Percentiles rank a stretch among this genome's conserved stretches.
These are phyloP conservation scores for Xylariales sp. DNA, from an alignment of 2,329 filamentous ascomycete genomes.

Conservation along the genomic window DNA sequence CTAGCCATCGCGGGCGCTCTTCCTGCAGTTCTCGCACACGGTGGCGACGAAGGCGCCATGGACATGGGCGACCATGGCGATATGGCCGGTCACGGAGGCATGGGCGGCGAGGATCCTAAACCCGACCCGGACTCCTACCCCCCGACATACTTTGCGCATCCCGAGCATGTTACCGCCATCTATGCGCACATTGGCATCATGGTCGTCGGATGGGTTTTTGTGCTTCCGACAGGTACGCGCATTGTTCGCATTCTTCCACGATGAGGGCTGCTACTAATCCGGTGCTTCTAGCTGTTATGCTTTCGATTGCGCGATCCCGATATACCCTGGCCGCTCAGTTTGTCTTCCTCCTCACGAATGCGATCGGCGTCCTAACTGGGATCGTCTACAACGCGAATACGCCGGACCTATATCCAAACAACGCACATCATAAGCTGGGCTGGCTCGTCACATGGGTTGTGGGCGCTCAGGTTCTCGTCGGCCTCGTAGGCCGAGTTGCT, in stretches of 20 bases:
- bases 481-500: constrained; percentile 71
- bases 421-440: constrained; percentile 88
- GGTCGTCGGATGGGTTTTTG: constrained; percentile 74
- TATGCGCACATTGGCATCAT: constrained; percentile 74
- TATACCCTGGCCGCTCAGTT: constrained; percentile 78
- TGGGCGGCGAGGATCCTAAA: constrained; percentile 46
- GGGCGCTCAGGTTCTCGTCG: constrained; percentile 75
- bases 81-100: constrained; percentile 43
- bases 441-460: constrained; percentile 84
- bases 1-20: constrained; percentile 48
- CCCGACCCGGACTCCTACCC: constrained; percentile 47
- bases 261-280: constrained; percentile 32
- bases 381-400: constrained; percentile 82
- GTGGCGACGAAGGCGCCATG: constrained; percentile 47
- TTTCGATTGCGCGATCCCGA: constrained; percentile 83
- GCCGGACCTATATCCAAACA: constrained; percentile 86
- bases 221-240: constrained; percentile 72
- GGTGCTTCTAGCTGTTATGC: constrained; percentile 75
- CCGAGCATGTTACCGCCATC: constrained; percentile 53
- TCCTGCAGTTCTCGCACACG: constrained; percentile 50
- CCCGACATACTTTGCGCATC: constrained; percentile 55
- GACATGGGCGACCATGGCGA: constrained; percentile 45
- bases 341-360: constrained; percentile 72
- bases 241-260: neutral
- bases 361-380: constrained; percentile 71